Evolutionary conservation across 1,284 basidiomycete species (phyloP).

Genomic region (Cystobasidium slooffiae): DNA sequence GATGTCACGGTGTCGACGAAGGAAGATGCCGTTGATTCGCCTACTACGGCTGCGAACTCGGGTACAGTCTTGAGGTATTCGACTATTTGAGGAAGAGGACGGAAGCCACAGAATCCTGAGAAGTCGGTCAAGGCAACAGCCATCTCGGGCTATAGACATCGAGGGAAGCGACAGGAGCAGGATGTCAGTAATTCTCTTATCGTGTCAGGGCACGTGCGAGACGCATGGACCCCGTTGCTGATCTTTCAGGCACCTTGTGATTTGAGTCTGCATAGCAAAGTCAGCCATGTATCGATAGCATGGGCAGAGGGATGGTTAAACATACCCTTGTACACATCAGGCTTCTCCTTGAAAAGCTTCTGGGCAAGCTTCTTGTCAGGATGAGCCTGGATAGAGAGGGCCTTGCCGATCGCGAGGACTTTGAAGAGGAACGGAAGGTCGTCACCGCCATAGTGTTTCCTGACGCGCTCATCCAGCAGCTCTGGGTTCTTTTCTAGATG

Average conservation of each 20-base stretch:
- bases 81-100: constrained; percentile 74
- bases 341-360: constrained; percentile 72
- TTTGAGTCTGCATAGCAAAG: constrained; percentile 70
- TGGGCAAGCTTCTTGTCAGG: constrained; percentile 89
- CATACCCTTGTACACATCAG: constrained; percentile 87
- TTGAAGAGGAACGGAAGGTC: constrained; percentile 93
- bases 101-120: constrained; percentile 87
- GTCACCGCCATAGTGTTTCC: constrained; percentile 64
- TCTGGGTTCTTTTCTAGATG: constrained; percentile 69
- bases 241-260: constrained; percentile 67
- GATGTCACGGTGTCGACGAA: constrained; percentile 55
- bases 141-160: constrained; percentile 76
- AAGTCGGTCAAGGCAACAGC: constrained; percentile 92
- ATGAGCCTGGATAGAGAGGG: constrained; percentile 95
- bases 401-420: constrained; percentile 89
- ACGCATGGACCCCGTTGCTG: neutral
- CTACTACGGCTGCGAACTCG: constrained; percentile 77
- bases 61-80: constrained; percentile 70
- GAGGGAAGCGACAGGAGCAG: neutral
- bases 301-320: constrained; percentile 2
- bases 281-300: neutral
- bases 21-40: constrained; percentile 60
- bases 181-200: neutral
- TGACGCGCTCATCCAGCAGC: constrained; percentile 68
- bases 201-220: constrained; percentile 6